A percentile compares a stretch with the other conserved stretches of the same genome.
Evolutionary conservation across 2,329 filamentous ascomycete species (phyloP).

Genomic region (Aspergillus sp.): DNA sequence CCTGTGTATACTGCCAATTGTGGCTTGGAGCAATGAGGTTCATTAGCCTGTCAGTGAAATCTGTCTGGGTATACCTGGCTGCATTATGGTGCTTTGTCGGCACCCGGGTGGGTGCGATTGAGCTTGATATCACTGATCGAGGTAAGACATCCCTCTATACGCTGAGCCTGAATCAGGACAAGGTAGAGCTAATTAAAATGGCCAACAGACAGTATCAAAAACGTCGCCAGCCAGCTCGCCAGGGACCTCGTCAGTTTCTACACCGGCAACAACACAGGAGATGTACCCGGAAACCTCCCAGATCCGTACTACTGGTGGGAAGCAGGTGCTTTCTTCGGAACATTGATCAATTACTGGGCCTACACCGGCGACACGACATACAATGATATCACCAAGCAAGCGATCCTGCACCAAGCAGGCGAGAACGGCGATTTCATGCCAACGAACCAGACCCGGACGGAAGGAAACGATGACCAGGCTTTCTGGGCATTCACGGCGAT

Average conservation of each 20-base stretch:
- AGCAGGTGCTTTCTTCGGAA: constrained; percentile 25
- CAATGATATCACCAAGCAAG: constrained; percentile 46
- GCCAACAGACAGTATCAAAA: neutral
- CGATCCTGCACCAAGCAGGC: constrained; percentile 65
- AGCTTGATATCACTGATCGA: neutral
- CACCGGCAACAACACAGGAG: constrained; percentile 33
- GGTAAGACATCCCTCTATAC: neutral
- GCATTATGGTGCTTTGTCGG: neutral
- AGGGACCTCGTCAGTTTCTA: constrained; percentile 29
- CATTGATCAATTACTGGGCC: constrained; percentile 26
- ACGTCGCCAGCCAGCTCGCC: neutral
- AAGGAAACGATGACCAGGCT: constrained; percentile 50
- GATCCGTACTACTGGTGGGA: constrained; percentile 35
- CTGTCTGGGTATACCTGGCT: neutral
- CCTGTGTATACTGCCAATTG: neutral
- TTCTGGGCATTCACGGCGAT: constrained; percentile 77
- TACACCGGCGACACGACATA: constrained; percentile 22
- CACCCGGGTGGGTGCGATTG: neutral
- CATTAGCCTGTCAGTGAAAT: neutral
- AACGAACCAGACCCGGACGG: constrained; percentile 35
- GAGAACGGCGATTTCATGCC: constrained; percentile 69
- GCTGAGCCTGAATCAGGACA: neutral
- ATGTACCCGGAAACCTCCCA: constrained; percentile 42
- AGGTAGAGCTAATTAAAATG: neutral
- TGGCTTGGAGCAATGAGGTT: neutral